A percentile compares a stretch with the other conserved stretches of the same genome.
Evolutionary conservation across 805 yeast genomes (phyloP).

Genomic region (Osmozyma mogii): DNA sequence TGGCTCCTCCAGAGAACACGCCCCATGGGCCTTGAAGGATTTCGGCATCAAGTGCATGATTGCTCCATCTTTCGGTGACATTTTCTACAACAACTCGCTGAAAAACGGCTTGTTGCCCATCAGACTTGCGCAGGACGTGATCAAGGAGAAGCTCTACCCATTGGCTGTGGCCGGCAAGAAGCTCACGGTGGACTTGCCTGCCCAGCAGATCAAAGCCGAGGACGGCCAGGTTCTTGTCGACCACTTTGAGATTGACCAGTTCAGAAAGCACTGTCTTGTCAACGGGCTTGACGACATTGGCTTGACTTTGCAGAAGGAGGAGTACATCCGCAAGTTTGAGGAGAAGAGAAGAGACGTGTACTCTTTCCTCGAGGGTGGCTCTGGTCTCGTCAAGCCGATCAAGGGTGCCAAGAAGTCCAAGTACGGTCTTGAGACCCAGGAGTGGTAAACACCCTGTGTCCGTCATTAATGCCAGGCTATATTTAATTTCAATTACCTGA

Average conservation of each 20-base stretch:
- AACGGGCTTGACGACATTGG: constrained; percentile 98
- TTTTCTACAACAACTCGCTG: constrained; percentile 94
- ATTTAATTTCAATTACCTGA: too few species aligned
- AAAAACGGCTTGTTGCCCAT: constrained; percentile 94
- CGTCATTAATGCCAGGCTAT: too few species aligned
- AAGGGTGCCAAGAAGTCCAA: constrained; percentile 61
- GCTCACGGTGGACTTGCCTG: constrained; percentile 77
- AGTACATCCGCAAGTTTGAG: constrained; percentile 67
- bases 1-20: constrained; percentile 98
- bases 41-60: constrained; percentile 93
- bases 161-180: constrained; percentile 66
- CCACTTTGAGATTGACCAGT: constrained; percentile 78
- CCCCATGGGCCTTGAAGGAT: constrained; percentile 98
- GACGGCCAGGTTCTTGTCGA: constrained; percentile 56
- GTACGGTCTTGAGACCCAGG: constrained; percentile 63
- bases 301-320: constrained; percentile 84
- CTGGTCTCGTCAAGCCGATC: constrained; percentile 57
- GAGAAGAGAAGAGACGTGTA: constrained; percentile 66
- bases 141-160: constrained; percentile 66
- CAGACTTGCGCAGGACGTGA: constrained; percentile 74
- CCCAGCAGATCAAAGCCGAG: constrained; percentile 75
- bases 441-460: too few species aligned
- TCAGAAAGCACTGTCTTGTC: constrained; percentile 90
- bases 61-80: constrained; percentile 98
- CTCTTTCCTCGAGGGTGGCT: constrained; percentile 90